phyloP scores from a whole-genome alignment of 2,329 filamentous ascomycete genomes.

The Colletotrichum lupini region DNA sequence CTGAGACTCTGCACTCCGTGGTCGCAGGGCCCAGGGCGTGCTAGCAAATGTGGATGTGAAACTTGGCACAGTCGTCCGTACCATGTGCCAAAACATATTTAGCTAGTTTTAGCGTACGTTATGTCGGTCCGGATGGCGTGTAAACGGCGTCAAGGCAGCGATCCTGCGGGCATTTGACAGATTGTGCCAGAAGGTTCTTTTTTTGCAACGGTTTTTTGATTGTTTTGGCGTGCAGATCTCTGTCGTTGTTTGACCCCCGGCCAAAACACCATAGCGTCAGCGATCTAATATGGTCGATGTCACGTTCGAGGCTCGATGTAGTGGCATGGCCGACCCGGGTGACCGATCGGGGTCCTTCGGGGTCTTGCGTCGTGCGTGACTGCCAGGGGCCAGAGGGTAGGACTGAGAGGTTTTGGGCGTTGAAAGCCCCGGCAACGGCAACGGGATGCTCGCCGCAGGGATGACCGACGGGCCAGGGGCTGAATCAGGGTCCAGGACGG shows the following conservation, averaged over 20 bases:
- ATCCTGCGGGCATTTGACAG: neutral
- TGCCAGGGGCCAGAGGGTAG: neutral
- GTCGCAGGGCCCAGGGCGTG: neutral
- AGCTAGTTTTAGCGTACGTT: neutral
- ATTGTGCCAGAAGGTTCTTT: constrained; percentile 20
- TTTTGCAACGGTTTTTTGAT: neutral
- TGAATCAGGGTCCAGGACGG: constrained; percentile 32
- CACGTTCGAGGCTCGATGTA: constrained; percentile 25
- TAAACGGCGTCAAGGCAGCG: neutral
- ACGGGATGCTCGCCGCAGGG: constrained; percentile 32
- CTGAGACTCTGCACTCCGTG: neutral
- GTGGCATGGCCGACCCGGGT: constrained; percentile 21
- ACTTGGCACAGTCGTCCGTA: neutral
- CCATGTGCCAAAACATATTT: neutral
- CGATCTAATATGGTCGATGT: constrained; percentile 12
- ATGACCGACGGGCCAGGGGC: constrained; percentile 23
- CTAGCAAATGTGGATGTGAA: neutral
- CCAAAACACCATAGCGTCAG: neutral
- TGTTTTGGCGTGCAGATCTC: neutral
- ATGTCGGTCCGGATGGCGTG: neutral
- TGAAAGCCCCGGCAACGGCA: neutral
- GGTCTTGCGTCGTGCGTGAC: constrained; percentile 12
- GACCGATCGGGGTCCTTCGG: constrained; percentile 27
- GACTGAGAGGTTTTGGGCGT: neutral
- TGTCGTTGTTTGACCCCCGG: neutral